Conservation (phyloP, 306 rosid genomes). For the Oxytropis ochrocephala region DNA sequence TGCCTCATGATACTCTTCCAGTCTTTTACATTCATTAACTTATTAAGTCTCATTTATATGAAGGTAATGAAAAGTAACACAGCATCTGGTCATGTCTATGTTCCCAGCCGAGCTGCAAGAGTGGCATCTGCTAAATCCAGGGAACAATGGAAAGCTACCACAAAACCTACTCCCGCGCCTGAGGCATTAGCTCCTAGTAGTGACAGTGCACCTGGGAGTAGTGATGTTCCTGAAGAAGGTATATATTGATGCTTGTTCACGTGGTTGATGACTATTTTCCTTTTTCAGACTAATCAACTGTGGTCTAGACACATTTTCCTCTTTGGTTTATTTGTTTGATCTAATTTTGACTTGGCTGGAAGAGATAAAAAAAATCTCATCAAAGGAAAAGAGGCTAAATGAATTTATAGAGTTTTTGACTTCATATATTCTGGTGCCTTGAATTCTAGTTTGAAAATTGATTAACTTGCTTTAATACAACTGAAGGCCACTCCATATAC, state of each 20-base stretch:
- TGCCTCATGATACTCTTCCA: not conserved
- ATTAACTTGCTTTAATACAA: conserved; percentile 30
- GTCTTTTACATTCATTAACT: conserved; percentile 15
- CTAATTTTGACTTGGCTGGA: not conserved
- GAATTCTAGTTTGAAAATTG: conserved; percentile 22
- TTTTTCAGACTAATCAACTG: not conserved
- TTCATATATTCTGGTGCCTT: conserved; percentile 1
- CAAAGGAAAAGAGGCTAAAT: not conserved
- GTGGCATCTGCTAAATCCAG: conserved; percentile 43
- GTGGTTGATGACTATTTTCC: not conserved
- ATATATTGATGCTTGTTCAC: conserved; percentile 18
- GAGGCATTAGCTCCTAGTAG: conserved; percentile 50
- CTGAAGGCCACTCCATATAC: conserved; percentile 91
- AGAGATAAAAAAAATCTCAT: not conserved
- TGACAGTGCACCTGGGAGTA: conserved; percentile 56
- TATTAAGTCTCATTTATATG: conserved; percentile 31
- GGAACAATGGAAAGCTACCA: conserved; percentile 35
- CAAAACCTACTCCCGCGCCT: conserved; percentile 44
- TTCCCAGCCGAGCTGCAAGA: conserved; percentile 43
- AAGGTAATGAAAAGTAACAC: conserved; percentile 61
- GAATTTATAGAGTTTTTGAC: conserved; percentile 7
- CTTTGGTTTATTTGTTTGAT: conserved; percentile 8
- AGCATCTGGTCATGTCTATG: conserved; percentile 41
- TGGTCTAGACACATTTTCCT: not conserved
- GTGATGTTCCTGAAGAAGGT: conserved; percentile 82